Evolutionary conservation across 345 rosid species (phyloP).

Genomic region (Melastoma malabathricum): DNA sequence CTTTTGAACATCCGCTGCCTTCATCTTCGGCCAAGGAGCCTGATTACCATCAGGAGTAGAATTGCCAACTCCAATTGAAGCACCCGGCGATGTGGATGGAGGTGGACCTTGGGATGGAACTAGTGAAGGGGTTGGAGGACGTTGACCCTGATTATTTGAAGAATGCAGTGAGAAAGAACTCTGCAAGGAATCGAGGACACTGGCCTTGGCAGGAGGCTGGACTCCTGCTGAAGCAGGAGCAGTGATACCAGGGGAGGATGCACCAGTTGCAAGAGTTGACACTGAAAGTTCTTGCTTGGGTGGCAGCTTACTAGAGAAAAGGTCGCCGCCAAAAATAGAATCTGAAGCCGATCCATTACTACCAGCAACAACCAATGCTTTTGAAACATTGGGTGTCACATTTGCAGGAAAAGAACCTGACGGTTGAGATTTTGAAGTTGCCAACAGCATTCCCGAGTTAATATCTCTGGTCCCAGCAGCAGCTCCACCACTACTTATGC

Average conservation of each 20-base stretch:
- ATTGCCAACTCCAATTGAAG: constrained; percentile 39
- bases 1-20: constrained; percentile 71
- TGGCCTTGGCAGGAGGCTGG: constrained; percentile 45
- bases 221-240: constrained; percentile 25
- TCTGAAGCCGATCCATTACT: constrained; percentile 42
- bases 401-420: constrained; percentile 22
- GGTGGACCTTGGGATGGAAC: constrained; percentile 46
- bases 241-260: constrained; percentile 26
- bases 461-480: constrained; percentile 30
- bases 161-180: constrained; percentile 52
- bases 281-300: constrained; percentile 33
- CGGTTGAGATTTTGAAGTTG: constrained; percentile 27
- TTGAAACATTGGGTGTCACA: constrained; percentile 28
- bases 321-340: constrained; percentile 33
- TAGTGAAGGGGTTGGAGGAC: constrained; percentile 30
- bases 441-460: constrained; percentile 22
- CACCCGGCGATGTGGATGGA: constrained; percentile 30
- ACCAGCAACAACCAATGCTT: constrained; percentile 34
- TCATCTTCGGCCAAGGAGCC: constrained; percentile 83
- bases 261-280: constrained; percentile 29
- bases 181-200: constrained; percentile 58
- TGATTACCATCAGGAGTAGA: constrained; percentile 37
- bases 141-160: constrained; percentile 41
- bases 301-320: constrained; percentile 35
- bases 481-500: constrained; percentile 36